Evolutionary conservation across 169 alveolate species (phyloP), one percentile per base, ranked within the genome.

Genomic region (Plasmodium coatneyi): DNA sequence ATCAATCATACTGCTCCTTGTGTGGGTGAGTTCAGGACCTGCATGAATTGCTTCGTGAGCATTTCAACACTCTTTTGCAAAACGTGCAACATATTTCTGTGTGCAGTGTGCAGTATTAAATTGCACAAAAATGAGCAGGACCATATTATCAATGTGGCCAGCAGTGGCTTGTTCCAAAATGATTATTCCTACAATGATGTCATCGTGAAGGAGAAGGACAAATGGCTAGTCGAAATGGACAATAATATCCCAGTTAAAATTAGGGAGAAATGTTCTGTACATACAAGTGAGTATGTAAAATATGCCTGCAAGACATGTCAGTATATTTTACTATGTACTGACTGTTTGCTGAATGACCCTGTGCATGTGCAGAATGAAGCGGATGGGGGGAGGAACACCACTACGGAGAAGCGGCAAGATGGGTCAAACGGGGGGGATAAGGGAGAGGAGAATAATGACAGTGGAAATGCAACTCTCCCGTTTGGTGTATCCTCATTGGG

Each of bases 1-100:
- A 32, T 90, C 52, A 90, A 90, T 80, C 90, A 90, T 14, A 90
- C 94, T 28, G 94, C 94, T 36, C 94, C 94, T 19, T 90, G 94
- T 70, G 39, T 90, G 52, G 94, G 94, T 12, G 94, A 90, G 72
- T 79, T 90, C 54, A 66, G 94, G 72, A 90, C 94, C 2, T 90
- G 94, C 54, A 90, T 90, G 94, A 56, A 90, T 71, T 90, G 94
- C 79, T 90, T 90, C 52, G 54, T 90, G n/a, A 90, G 52, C 72
- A 76, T 90, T 34, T 80, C 94, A 5, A 90, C 94, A 12, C 39
- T 90, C 12, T 90, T 90, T 81, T 90, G 94, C 74, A 90, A 90
- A 90, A 90, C 94, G 25, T 90, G 94, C 25, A 90, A 90, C 54
- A 70, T 80, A 19, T 90, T 90, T 81, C 82, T 90, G 34, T 90